Conservation (phyloP, 148 eudicot species). For the Pouteria glomerata region DNA sequence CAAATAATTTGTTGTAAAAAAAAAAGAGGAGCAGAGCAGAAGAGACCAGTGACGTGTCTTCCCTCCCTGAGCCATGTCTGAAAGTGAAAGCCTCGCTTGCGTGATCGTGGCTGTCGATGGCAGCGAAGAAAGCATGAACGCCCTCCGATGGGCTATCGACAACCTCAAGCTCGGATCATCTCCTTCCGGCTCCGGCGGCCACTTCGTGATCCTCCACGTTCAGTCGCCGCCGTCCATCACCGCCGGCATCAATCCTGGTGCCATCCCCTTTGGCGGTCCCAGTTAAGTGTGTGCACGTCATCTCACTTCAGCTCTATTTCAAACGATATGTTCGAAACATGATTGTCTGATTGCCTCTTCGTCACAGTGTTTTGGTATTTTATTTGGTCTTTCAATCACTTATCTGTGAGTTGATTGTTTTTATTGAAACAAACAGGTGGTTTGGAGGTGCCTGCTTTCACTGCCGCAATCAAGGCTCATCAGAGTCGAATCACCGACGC, state of each 20-base stretch:
- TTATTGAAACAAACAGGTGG: constrained; percentile 27
- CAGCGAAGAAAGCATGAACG: constrained; percentile 86
- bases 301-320: not conserved
- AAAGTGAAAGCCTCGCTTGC: too few relatives aligned
- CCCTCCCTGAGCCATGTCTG: too few relatives aligned
- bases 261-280: constrained; percentile 86
- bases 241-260: constrained; percentile 63
- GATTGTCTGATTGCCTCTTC: not conserved
- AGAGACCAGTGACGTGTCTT: too few relatives aligned
- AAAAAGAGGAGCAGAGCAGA: too few relatives aligned
- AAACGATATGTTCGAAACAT: not conserved
- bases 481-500: constrained; percentile 64
- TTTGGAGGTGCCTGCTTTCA: constrained; percentile 75
- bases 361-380: not conserved
- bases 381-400: not conserved
- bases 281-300: constrained; percentile 31
- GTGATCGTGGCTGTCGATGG: constrained; percentile 82
- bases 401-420: not conserved
- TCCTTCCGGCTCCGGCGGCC: constrained; percentile 24
- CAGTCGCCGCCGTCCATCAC: constrained; percentile 83
- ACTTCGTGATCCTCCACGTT: constrained; percentile 52
- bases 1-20: too few relatives aligned
- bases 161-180: constrained; percentile 51
- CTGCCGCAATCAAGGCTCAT: constrained; percentile 73
- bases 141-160: constrained; percentile 62